Evolutionary conservation across 1,139 yeast species (phyloP).

Genomic region (Zygoascus sp.): DNA sequence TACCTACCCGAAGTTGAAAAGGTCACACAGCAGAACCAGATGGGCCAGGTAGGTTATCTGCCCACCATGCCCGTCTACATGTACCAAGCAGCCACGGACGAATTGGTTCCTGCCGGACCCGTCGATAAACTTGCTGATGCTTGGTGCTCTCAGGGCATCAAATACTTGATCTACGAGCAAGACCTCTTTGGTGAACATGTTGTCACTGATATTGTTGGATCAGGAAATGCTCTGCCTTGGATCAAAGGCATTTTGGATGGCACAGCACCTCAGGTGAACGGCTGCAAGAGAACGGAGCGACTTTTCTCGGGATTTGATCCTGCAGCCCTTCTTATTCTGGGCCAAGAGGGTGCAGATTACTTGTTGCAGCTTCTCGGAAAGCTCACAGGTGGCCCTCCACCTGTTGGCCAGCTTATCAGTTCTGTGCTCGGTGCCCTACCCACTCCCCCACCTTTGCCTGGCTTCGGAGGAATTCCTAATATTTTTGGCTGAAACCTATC

Average conservation of each 20-base stretch:
- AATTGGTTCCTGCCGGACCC: slow-evolving; percentile 20
- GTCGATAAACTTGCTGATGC: slow-evolving; percentile 21
- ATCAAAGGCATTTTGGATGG: slow-evolving; percentile 16
- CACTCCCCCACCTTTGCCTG: too few species aligned
- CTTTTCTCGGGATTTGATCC: background rate
- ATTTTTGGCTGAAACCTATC: too few species aligned
- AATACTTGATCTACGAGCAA: slow-evolving; percentile 21
- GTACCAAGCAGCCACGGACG: slow-evolving; percentile 29
- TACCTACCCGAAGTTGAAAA: slow-evolving; percentile 14
- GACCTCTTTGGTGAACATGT: slow-evolving; percentile 20
- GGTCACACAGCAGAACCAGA: slow-evolving; percentile 16
- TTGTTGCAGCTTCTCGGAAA: background rate
- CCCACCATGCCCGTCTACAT: slow-evolving; percentile 28
- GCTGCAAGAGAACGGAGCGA: background rate
- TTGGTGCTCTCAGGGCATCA: slow-evolving; percentile 28
- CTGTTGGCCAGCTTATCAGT: too few species aligned
- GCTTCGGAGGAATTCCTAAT: too few species aligned
- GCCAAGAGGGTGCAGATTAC: background rate
- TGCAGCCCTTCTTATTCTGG: background rate
- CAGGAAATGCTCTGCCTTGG: slow-evolving; percentile 17
- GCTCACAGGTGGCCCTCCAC: background rate
- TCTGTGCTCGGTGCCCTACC: too few species aligned
- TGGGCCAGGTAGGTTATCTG: slow-evolving; percentile 13
- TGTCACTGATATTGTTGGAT: slow-evolving; percentile 16
- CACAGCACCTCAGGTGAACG: background rate